Evolutionary conservation across 768 basidiomycete genomes (phyloP).

Genomic region (Zangia roseola): DNA sequence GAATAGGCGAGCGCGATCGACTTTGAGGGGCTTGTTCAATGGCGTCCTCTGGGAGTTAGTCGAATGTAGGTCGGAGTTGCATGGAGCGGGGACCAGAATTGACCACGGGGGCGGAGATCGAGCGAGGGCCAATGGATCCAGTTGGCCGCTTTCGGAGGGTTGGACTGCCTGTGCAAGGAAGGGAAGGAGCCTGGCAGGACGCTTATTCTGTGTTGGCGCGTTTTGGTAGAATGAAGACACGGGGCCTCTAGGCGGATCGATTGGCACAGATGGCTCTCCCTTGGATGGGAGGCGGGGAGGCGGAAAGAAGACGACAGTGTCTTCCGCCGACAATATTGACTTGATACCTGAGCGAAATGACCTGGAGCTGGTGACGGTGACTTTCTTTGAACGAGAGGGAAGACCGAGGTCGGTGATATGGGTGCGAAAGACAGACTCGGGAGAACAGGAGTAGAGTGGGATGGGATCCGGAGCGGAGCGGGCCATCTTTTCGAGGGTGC

Average conservation of each 20-base stretch:
- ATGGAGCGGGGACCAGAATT: not conserved
- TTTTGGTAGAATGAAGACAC: constrained; percentile 21
- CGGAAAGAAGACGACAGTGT: constrained; percentile 19
- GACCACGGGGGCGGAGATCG: constrained; percentile 30
- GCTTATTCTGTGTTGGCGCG: not conserved
- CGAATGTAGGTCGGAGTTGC: not conserved
- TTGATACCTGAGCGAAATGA: not conserved
- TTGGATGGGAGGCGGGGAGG: constrained; percentile 10
- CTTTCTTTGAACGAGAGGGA: constrained; percentile 3
- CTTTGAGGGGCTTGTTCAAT: constrained; percentile 7
- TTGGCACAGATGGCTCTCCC: not conserved
- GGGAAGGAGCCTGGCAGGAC: constrained; percentile 12
- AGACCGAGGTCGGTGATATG: constrained; percentile 20
- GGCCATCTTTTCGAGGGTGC: constrained; percentile 24
- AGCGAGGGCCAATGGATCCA: constrained; percentile 27
- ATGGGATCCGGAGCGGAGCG: constrained; percentile 10
- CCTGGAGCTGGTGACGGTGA: not conserved
- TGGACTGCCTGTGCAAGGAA: constrained; percentile 19
- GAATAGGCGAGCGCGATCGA: constrained; percentile 27
- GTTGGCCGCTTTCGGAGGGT: constrained; percentile 6
- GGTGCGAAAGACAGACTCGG: constrained; percentile 27
- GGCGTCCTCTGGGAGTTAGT: too few relatives aligned
- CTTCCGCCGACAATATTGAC: constrained; percentile 7
- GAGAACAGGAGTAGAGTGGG: constrained; percentile 29
- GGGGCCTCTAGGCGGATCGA: not conserved